Evolutionary conservation across 2,329 filamentous ascomycete genomes (phyloP).

Genomic region (Emericellopsis atlantica): DNA sequence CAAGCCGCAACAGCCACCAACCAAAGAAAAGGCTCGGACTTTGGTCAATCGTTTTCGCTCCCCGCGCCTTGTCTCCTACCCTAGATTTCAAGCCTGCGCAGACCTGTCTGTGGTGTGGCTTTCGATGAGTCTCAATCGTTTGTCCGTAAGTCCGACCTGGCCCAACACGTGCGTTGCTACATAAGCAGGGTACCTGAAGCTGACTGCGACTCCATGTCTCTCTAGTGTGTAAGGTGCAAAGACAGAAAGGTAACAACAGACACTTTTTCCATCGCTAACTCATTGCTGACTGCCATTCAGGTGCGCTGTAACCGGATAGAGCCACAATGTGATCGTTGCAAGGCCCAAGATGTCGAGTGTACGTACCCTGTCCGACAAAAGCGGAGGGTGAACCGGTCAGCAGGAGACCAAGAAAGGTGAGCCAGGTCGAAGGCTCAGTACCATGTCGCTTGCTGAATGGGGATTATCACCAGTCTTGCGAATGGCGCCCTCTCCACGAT

Average conservation of each 20-base stretch:
- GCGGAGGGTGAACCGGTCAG: constrained; percentile 8
- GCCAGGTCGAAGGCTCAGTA: constrained; percentile 4
- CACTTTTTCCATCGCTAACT: background rate
- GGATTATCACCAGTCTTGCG: background rate
- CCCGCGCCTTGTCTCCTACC: too few relatives aligned
- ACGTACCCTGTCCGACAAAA: constrained; percentile 13
- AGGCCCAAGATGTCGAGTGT: constrained; percentile 11
- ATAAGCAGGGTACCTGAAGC: background rate
- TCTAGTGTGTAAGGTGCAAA: constrained; percentile 2
- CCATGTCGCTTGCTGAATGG: too few relatives aligned
- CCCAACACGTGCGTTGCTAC: background rate
- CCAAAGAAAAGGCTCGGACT: too few relatives aligned
- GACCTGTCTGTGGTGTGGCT: too few relatives aligned
- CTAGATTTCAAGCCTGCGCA: too few relatives aligned
- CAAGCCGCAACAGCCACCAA: too few relatives aligned
- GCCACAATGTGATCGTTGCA: constrained; percentile 14
- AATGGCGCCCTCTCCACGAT: constrained; percentile 12
- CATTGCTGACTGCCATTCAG: constrained; percentile 2
- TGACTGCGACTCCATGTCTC: background rate
- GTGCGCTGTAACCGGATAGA: constrained; percentile 16
- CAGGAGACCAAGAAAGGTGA: constrained; percentile 5
- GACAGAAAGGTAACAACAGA: background rate
- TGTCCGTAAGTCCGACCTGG: constrained; percentile 1
- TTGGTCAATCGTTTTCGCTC: too few relatives aligned
- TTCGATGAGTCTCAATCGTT: background rate